A percentile compares a stretch with the other conserved stretches of the same genome.
Evolutionary conservation across 257 asterid species (phyloP).

Genomic region (Ocimum tenuiflorum): DNA sequence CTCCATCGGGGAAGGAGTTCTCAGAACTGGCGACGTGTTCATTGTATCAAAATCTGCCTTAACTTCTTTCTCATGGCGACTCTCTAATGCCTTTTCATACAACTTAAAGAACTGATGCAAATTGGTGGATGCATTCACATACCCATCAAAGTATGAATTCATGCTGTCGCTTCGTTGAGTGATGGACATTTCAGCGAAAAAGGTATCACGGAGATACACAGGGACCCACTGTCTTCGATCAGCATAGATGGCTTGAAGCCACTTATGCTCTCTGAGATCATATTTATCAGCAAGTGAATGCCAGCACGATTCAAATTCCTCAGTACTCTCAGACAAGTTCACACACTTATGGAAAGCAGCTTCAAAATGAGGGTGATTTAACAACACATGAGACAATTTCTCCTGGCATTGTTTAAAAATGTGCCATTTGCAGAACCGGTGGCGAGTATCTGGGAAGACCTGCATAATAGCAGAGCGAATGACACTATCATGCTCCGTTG

Average conservation of each 20-base stretch:
- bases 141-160: conserved; percentile 96
- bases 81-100: conserved; percentile 92
- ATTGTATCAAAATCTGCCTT: conserved; percentile 89
- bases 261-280: conserved; percentile 65
- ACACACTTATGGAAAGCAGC: conserved; percentile 81
- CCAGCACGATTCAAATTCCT: conserved; percentile 91
- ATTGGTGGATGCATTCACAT: conserved; percentile 88
- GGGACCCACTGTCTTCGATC: conserved; percentile 96
- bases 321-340: conserved; percentile 62
- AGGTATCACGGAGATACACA: conserved; percentile 69
- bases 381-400: conserved; percentile 69
- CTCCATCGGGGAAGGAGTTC: conserved; percentile 98
- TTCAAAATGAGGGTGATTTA: conserved; percentile 68
- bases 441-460: conserved; percentile 75
- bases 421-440: conserved; percentile 97
- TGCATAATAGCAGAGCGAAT: conserved; percentile 71
- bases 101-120: conserved; percentile 74
- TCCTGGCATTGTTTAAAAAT: conserved; percentile 94
- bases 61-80: conserved; percentile 95
- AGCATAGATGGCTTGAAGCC: conserved; percentile 60
- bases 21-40: conserved; percentile 58
- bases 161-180: conserved; percentile 82
- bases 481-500: conserved; percentile 76
- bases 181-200: conserved; percentile 90
- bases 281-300: conserved; percentile 62